Evolutionary conservation across 2,329 filamentous ascomycete genomes (phyloP), one percentile per base, ranked within the genome.

Genomic region (Orbilia javanica): DNA sequence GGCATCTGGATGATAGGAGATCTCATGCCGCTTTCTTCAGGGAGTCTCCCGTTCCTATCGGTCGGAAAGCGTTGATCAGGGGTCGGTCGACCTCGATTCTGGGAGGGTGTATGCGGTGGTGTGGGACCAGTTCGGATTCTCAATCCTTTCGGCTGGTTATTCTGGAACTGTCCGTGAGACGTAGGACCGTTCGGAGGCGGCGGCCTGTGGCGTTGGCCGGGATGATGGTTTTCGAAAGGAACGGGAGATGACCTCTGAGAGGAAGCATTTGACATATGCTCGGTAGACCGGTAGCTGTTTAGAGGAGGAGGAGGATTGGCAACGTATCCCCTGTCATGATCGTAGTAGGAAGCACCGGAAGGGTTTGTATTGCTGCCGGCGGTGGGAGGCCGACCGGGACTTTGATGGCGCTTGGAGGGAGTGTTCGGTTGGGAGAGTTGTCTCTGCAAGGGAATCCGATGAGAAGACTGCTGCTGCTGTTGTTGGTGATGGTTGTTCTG

Each of bases 1-100:
- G 75, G 75, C 75, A 79, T 79, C 36, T 79, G 75, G 48, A 79
- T 79, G 13, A 79, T 79, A 8, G 75, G 75, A 69, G 70, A 74
- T 44, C 57, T 69, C 75, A 73, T 79, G 60, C 55, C 57, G 62
- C 60, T 69, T 60, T 74, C 70, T 53, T 79, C 69, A 52, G 60
- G 44, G 63, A 69, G 57, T 67, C 69, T 73, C 42, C 68, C 74
- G 69, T 74, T 69, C 65, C 75, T 57, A 36, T 73, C 69, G 65
- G 72, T 70, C 72, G 64, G 72, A 34, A 60, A 67, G 25, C 70
- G 68, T 74, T 73, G 75, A 64, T 69, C 68, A 42, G 69, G 75
- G 34, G 52, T 42, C 34, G 46, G 48, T 15, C 57, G 66, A 52
- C 70, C 70, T 68, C 69, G 69, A 67, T 74, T 79, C 64, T 73